Conservation (phyloP, 169 alveolate species). For the Sarcocystis neurona region DNA sequence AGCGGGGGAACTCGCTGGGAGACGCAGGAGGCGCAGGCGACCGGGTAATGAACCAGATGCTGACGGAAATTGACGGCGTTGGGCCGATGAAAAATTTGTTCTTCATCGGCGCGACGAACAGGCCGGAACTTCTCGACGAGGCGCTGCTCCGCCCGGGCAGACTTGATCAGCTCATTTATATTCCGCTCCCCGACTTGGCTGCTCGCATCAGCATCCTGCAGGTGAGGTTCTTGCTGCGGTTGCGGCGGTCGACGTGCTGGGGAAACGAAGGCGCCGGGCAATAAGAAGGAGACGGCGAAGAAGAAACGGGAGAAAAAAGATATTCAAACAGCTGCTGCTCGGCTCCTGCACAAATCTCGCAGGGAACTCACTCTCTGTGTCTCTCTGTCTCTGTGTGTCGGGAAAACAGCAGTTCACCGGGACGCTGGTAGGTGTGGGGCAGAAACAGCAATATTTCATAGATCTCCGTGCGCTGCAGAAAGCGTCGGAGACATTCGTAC, state of each 20-base stretch:
- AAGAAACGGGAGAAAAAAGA: background rate
- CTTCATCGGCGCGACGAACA: slow-evolving; percentile 99
- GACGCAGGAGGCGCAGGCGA: slow-evolving; percentile 99
- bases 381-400: background rate
- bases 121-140: slow-evolving; percentile 99
- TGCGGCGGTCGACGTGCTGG: slow-evolving; percentile 74
- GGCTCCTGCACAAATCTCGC: no score
- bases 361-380: no score
- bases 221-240: slow-evolving; percentile 65
- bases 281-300: background rate
- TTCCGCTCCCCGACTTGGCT: slow-evolving; percentile 99
- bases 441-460: no score
- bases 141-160: slow-evolving; percentile 99
- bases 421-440: no score
- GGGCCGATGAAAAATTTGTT: slow-evolving; percentile 98
- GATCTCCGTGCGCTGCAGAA: no score
- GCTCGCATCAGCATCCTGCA: slow-evolving; percentile 93
- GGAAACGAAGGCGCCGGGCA: background rate
- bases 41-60: slow-evolving; percentile 98
- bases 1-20: slow-evolving; percentile 81
- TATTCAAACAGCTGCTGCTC: background rate
- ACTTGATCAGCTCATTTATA: slow-evolving; percentile 98
- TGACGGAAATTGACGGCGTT: slow-evolving; percentile 99
- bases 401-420: no score
- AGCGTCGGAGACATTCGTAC: no score